Evolutionary conservation across 2,329 filamentous ascomycete species (phyloP).

Genomic region (Cercospora sp.): DNA sequence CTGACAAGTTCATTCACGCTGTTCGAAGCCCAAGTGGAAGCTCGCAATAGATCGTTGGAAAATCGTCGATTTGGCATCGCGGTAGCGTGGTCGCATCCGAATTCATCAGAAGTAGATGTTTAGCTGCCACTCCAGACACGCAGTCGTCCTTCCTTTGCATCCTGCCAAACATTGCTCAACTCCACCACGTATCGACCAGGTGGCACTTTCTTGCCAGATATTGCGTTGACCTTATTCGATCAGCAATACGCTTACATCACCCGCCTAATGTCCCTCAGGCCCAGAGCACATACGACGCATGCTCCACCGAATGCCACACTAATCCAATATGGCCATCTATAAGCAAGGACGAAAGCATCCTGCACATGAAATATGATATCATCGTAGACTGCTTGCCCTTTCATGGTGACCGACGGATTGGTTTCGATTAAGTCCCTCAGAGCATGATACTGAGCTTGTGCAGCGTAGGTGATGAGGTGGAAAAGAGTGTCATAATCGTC

Average conservation of each 20-base stretch:
- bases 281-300: neutral
- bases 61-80: neutral
- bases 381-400: slow-evolving; percentile 5
- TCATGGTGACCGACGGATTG: neutral
- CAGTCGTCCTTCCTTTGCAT: neutral
- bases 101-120: neutral
- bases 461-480: slow-evolving; percentile 27
- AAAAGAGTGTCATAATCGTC: slow-evolving; percentile 23
- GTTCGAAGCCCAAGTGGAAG: neutral
- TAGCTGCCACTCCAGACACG: neutral
- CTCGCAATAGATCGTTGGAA: neutral
- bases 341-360: slow-evolving; percentile 34
- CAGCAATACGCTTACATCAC: neutral
- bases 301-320: slow-evolving; percentile 38
- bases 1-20: neutral
- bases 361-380: slow-evolving; percentile 33
- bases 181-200: neutral
- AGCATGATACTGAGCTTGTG: slow-evolving; percentile 29
- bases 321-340: slow-evolving; percentile 38
- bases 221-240: neutral
- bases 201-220: neutral
- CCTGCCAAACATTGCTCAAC: neutral
- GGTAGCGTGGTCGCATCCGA: neutral
- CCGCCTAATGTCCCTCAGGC: neutral
- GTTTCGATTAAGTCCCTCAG: neutral